These are phyloP conservation scores for Mycena belliarum DNA, from an alignment of 768 basidiomycete species.

Conservation along the genomic window DNA sequence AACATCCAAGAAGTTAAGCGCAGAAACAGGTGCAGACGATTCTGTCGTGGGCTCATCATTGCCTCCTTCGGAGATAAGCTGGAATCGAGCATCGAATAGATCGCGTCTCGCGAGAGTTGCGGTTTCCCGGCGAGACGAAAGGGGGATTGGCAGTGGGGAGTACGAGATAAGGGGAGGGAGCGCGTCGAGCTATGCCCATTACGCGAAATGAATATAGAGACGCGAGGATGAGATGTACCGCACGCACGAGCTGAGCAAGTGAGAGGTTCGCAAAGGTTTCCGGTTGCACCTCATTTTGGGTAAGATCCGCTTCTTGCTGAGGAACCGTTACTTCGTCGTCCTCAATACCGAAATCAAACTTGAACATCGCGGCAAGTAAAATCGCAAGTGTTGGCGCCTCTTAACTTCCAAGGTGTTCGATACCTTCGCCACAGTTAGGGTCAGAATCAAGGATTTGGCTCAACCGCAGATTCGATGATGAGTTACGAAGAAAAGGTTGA, in stretches of 20 bases:
- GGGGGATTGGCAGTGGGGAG: conserved; percentile 64
- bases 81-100: conserved; percentile 95
- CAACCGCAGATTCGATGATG: too few relatives aligned
- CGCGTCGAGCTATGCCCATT: conserved; percentile 55
- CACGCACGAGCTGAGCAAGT: conserved; percentile 34
- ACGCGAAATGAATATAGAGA: conserved; percentile 13
- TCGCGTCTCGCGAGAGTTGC: conserved; percentile 73
- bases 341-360: conserved; percentile 18
- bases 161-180: conserved; percentile 80
- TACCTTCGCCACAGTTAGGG: too few relatives aligned
- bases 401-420: too few relatives aligned
- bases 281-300: background rate
- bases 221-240: conserved; percentile 12
- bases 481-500: too few relatives aligned
- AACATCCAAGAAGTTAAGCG: conserved; percentile 70
- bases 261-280: conserved; percentile 16
- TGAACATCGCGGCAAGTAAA: conserved; percentile 17
- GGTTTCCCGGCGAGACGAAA: conserved; percentile 32
- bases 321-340: background rate
- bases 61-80: conserved; percentile 67
- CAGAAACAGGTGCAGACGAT: conserved; percentile 27
- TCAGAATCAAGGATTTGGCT: too few relatives aligned
- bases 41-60: conserved; percentile 19
- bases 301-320: background rate
- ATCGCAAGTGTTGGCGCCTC: too few relatives aligned